These are phyloP conservation scores for Saccharomycopsis sp. DNA, from an alignment of 805 yeast genomes.

Conservation along the genomic window DNA sequence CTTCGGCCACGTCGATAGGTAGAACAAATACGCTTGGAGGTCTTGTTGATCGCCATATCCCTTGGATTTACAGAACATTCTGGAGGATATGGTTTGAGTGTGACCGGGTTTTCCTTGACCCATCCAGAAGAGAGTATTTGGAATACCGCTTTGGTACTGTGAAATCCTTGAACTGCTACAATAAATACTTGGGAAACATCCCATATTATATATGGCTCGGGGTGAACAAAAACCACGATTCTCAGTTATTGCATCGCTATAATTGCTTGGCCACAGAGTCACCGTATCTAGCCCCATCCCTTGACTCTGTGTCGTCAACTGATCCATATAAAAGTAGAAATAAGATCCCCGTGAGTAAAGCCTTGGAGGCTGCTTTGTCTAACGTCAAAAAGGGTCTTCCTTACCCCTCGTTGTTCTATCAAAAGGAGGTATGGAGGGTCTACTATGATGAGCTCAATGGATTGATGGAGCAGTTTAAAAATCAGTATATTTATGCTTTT, in stretches of 20 bases:
- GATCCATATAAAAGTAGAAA: constrained; percentile 17
- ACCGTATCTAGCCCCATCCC: constrained; percentile 63
- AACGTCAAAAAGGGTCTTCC: constrained; percentile 63
- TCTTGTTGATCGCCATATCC: constrained; percentile 57
- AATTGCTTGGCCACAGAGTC: constrained; percentile 76
- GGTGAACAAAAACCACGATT: constrained; percentile 49
- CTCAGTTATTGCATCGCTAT: constrained; percentile 44
- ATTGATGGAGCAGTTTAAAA: constrained; percentile 61
- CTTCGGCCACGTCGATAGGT: constrained; percentile 55
- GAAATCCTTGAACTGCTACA: constrained; percentile 63
- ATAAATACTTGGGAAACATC: constrained; percentile 59
- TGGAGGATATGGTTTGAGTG: constrained; percentile 89
- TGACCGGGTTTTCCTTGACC: constrained; percentile 71
- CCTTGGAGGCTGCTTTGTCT: constrained; percentile 66
- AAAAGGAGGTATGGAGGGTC: constrained; percentile 70
- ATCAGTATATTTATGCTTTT: constrained; percentile 79
- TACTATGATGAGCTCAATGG: constrained; percentile 69
- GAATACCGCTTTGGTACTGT: constrained; percentile 80
- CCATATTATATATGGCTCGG: constrained; percentile 86
- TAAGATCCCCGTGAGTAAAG: constrained; percentile 48
- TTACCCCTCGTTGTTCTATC: constrained; percentile 75
- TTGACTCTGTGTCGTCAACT: constrained; percentile 20
- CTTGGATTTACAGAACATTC: constrained; percentile 72
- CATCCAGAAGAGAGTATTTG: constrained; percentile 74
- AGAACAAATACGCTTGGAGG: constrained; percentile 75